Conservation (phyloP, 257 asterid genomes). For the Gynochthodes officinalis region DNA sequence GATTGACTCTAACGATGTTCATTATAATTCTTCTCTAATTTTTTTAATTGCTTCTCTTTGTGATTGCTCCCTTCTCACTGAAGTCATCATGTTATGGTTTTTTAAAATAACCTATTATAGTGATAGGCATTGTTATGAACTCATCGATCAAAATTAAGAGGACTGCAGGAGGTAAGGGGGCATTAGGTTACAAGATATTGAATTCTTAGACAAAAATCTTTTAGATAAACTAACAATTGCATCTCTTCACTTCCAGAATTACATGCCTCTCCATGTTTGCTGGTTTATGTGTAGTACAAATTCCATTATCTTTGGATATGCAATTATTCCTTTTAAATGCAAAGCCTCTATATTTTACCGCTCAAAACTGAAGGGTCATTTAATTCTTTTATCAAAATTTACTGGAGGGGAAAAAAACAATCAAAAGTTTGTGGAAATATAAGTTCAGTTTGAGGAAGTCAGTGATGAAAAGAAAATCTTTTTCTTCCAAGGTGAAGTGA, state of each 20-base stretch:
- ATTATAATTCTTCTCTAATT: not conserved
- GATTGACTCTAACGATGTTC: slow-evolving; percentile 10
- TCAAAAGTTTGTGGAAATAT: not conserved
- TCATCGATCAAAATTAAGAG: not conserved
- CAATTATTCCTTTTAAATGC: not conserved
- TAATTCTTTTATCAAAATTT: not conserved
- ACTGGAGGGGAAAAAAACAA: not conserved
- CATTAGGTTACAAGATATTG: not conserved
- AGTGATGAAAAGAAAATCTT: not conserved
- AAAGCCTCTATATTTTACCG: not conserved
- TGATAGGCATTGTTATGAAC: not conserved
- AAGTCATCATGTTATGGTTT: not conserved
- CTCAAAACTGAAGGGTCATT: not conserved
- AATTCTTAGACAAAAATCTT: not conserved
- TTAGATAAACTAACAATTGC: not conserved
- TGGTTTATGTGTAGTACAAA: not conserved
- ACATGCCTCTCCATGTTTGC: not conserved
- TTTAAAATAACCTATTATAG: not conserved
- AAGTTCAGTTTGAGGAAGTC: not conserved
- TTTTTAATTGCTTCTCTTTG: not conserved
- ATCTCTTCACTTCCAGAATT: not conserved
- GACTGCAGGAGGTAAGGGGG: not conserved
- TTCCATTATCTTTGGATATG: not conserved
- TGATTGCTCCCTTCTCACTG: not conserved
- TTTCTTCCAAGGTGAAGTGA: no score